Evolutionary conservation across 306 rosid species (phyloP), one percentile per base, ranked within the genome.

Genomic region (Cicer bijugum): DNA sequence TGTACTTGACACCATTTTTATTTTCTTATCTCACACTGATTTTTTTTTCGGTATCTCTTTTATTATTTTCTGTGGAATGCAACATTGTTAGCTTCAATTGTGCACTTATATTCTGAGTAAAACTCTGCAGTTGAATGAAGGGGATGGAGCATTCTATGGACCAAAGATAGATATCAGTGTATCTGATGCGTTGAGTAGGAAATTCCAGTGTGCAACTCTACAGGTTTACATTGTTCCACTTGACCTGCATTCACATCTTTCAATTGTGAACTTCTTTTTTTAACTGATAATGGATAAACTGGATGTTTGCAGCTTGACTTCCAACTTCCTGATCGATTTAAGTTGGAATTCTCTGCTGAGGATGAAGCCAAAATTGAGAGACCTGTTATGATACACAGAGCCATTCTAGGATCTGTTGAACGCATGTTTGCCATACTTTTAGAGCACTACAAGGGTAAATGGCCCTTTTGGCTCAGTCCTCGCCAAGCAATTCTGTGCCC

Each of bases 381-480:
- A 60, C 98, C 96, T 38, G 98, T 93, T 69, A 93, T 93, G 98
- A 93, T 93, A 67, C 98, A 91, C 82, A 83, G 97, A 87, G 97
- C 98, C 56, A 78, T 93, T 75, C 85, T 93, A 66, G 97, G 98
- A 58, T 91, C 98, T 67, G 97, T 91, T 77, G 96, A 91, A 72
- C 88, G 98, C 40, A 91, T 93, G 97, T 89, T 93, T 89, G 97
- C 96, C 62, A 91, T 91, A 62, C 84, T 93, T 67, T 81, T 93
- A 84, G 98, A 91, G 88, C 96, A 93, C 83, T 93, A 86, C 82
- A 91, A 91, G 82, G 98, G 98, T 35, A 93, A 91, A 81, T 93
- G 98, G 97, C 98, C 98, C 63, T 89, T 93, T 79, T 93, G 98
- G 97, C 97, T 93, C 61, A 93, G 97, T 86, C 97, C 98, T 61